These are phyloP conservation scores for Grammothele lineata DNA, from an alignment of 768 basidiomycete genomes.

Conservation along the genomic window DNA sequence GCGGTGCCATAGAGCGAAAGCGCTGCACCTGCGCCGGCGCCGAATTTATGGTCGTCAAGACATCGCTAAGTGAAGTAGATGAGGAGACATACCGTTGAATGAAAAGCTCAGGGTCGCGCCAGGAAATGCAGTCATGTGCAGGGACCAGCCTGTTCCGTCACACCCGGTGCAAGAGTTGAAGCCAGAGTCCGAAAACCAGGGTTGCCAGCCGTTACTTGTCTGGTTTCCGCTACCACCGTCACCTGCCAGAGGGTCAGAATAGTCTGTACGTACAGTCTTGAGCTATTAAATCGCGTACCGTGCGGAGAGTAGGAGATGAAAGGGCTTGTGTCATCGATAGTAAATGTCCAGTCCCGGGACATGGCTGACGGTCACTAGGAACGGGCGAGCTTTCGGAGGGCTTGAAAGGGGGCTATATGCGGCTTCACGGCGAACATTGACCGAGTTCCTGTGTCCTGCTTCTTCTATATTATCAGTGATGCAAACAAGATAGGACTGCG, in stretches of 20 bases:
- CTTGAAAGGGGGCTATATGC: too few species aligned
- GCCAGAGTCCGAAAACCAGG: constrained; percentile 13
- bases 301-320: constrained; percentile 17
- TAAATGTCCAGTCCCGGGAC: constrained; percentile 21
- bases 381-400: too few species aligned
- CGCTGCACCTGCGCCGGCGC: too few species aligned
- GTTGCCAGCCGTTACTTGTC: constrained; percentile 18
- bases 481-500: too few species aligned
- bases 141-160: constrained; percentile 8
- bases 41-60: neutral
- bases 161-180: constrained; percentile 7
- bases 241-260: constrained; percentile 3
- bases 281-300: constrained; percentile 9
- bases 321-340: constrained; percentile 22
- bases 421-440: too few species aligned
- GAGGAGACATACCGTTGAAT: constrained; percentile 21
- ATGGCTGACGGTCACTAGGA: too few species aligned
- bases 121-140: constrained; percentile 18
- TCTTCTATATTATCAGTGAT: too few species aligned
- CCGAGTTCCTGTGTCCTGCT: too few species aligned
- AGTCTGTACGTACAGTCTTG: too few species aligned
- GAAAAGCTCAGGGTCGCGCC: constrained; percentile 23
- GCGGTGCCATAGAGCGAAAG: neutral
- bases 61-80: neutral
- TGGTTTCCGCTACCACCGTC: constrained; percentile 13